These are phyloP conservation scores for Auriscalpium orientale DNA, from an alignment of 768 basidiomycete species.

Conservation along the genomic window DNA sequence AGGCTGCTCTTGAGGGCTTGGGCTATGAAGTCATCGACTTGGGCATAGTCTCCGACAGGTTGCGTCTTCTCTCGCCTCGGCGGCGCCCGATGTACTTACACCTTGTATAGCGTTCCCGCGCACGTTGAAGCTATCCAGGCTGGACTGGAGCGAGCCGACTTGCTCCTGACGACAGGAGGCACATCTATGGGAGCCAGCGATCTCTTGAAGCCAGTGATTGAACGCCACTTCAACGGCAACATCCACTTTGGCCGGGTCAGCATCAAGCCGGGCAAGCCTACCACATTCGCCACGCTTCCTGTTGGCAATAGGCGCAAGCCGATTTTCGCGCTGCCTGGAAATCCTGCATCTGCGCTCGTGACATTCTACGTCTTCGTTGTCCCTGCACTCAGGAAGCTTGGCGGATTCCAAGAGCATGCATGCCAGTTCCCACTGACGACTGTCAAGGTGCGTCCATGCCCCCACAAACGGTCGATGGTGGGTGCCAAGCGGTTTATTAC, in stretches of 20 bases:
- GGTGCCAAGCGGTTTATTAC: constrained; percentile 1
- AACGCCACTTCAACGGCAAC: constrained; percentile 64
- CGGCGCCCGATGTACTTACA: background rate
- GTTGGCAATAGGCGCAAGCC: constrained; percentile 40
- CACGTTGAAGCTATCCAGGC: constrained; percentile 50
- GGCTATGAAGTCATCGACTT: constrained; percentile 76
- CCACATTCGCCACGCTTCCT: constrained; percentile 80
- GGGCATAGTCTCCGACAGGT: constrained; percentile 75
- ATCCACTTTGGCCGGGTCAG: constrained; percentile 83
- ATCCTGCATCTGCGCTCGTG: constrained; percentile 83
- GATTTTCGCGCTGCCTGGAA: constrained; percentile 81
- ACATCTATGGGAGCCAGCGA: constrained; percentile 90
- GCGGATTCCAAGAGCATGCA: constrained; percentile 50
- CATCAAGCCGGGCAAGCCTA: constrained; percentile 74
- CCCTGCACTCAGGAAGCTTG: constrained; percentile 66
- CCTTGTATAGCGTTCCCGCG: constrained; percentile 37
- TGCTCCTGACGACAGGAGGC: constrained; percentile 81
- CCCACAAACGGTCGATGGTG: background rate
- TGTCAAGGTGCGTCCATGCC: constrained; percentile 45
- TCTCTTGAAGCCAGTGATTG: constrained; percentile 82
- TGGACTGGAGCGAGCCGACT: constrained; percentile 58
- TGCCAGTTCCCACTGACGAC: constrained; percentile 54
- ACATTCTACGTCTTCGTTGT: constrained; percentile 81
- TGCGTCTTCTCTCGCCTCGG: constrained; percentile 13
- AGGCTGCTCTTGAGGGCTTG: constrained; percentile 58